Evolutionary conservation across 2,329 filamentous ascomycete genomes (phyloP).

Genomic region (Chrysoporthe austroafricana): DNA sequence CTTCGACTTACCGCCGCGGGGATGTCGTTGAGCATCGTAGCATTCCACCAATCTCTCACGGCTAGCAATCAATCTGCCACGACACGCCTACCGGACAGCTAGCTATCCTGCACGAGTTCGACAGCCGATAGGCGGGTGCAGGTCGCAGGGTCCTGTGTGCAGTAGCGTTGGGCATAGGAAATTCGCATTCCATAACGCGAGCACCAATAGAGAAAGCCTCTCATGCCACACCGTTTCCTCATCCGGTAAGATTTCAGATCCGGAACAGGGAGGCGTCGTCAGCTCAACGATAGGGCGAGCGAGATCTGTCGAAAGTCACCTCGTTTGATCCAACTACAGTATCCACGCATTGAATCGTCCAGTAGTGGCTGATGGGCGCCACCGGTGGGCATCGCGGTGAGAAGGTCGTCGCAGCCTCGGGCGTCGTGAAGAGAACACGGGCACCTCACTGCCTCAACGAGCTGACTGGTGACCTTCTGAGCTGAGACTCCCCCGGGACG

Average conservation of each 20-base stretch:
- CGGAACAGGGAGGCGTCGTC: background rate
- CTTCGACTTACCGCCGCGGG: background rate
- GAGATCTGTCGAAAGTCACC: conserved; percentile 10
- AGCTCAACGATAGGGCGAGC: conserved; percentile 14
- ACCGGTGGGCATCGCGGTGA: background rate
- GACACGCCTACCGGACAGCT: background rate
- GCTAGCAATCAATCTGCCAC: conserved; percentile 5
- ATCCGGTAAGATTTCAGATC: conserved; percentile 17
- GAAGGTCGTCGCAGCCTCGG: background rate
- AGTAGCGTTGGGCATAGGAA: conserved; percentile 5
- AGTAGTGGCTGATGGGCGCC: background rate
- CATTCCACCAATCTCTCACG: conserved; percentile 5
- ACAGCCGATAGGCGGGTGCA: conserved; percentile 9
- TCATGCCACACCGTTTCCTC: conserved; percentile 16
- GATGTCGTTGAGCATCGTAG: background rate
- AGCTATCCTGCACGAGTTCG: background rate
- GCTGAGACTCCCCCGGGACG: conserved; percentile 15
- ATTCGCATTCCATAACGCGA: conserved; percentile 6
- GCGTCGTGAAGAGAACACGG: background rate
- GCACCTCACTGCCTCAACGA: conserved; percentile 5
- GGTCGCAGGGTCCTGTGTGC: conserved; percentile 11
- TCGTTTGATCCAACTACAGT: background rate
- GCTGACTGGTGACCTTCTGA: conserved; percentile 8
- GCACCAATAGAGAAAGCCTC: conserved; percentile 21
- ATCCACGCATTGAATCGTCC: background rate